Conservation (phyloP, 441 rosid species). For the Bocquillonia castaneifolia region DNA sequence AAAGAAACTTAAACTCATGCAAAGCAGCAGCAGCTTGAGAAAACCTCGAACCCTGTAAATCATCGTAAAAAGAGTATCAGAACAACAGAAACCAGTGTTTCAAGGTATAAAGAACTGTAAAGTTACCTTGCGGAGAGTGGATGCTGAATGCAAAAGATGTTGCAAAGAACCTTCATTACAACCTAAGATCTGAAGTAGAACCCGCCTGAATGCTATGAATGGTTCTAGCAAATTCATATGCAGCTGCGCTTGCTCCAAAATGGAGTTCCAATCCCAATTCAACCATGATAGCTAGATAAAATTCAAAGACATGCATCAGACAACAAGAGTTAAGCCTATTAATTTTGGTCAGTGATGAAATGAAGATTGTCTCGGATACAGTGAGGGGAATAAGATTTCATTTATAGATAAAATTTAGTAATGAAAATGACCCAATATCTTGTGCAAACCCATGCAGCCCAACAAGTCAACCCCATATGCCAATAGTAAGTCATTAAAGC, state of each 20-base stretch:
- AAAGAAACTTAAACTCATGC: slow-evolving; percentile 77
- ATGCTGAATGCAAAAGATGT: slow-evolving; percentile 90
- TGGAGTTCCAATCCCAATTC: slow-evolving; percentile 69
- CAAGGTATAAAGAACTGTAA: slow-evolving; percentile 7
- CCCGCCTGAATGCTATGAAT: slow-evolving; percentile 84
- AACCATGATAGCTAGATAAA: slow-evolving; percentile 65
- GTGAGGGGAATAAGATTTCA: background rate
- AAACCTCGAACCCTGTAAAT: slow-evolving; percentile 71
- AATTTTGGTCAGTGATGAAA: background rate
- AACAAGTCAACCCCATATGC: no score
- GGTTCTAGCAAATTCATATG: slow-evolving; percentile 97
- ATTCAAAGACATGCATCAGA: slow-evolving; percentile 24
- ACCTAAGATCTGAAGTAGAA: slow-evolving; percentile 74
- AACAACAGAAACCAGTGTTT: slow-evolving; percentile 11
- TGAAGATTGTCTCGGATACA: background rate
- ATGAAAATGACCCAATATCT: no score
- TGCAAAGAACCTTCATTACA: slow-evolving; percentile 56
- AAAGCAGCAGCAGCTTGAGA: slow-evolving; percentile 88
- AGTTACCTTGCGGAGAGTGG: slow-evolving; percentile 86
- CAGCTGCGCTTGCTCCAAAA: slow-evolving; percentile 62
- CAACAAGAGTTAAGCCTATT: slow-evolving; percentile 9
- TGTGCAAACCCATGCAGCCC: no score
- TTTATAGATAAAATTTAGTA: background rate
- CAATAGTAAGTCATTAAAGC: no score
- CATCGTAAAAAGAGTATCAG: slow-evolving; percentile 24